Percentiles rank a stretch among this genome's conserved stretches.
phyloP scores from a whole-genome alignment of 108 stramenopile genomes.

The Pinguiococcus pyrenoidosus region DNA sequence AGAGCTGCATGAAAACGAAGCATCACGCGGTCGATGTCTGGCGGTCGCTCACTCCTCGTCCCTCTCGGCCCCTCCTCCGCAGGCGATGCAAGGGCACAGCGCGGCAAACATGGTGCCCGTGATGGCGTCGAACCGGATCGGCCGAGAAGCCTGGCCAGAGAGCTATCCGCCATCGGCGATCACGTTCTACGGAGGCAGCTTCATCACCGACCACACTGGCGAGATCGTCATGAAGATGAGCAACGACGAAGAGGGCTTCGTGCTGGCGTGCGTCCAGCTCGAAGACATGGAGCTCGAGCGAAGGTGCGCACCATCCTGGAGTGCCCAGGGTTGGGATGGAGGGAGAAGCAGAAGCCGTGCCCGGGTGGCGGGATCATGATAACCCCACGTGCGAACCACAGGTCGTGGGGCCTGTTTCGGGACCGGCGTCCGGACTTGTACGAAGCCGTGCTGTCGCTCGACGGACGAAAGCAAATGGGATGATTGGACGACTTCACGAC shows the following conservation, averaged over 20 bases:
- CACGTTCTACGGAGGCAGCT: not conserved
- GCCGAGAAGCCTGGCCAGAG: not conserved
- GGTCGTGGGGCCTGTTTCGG: constrained; percentile 8
- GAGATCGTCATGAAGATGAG: constrained; percentile 1
- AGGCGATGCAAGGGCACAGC: constrained; percentile 1
- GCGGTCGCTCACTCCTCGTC: no score
- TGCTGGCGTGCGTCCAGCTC: constrained; percentile 1
- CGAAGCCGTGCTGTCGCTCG: not conserved
- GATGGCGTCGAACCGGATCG: constrained; percentile 3
- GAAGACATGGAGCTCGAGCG: not conserved
- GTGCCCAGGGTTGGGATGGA: no score
- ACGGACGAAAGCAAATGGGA: no score
- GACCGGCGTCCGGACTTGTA: constrained; percentile 11
- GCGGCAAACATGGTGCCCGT: constrained; percentile 2
- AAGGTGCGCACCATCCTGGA: no score
- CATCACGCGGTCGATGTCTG: no score
- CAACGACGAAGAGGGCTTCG: not conserved
- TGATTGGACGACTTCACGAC: no score
- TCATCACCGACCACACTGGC: constrained; percentile 4
- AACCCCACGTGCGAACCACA: no score
- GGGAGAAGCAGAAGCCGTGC: no score
- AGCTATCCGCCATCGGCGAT: not conserved
- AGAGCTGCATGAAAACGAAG: no score
- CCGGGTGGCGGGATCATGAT: no score
- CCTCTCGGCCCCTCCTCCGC: no score